phyloP scores from a whole-genome alignment of 352 stramenopile species.

The Peronospora destructor region DNA sequence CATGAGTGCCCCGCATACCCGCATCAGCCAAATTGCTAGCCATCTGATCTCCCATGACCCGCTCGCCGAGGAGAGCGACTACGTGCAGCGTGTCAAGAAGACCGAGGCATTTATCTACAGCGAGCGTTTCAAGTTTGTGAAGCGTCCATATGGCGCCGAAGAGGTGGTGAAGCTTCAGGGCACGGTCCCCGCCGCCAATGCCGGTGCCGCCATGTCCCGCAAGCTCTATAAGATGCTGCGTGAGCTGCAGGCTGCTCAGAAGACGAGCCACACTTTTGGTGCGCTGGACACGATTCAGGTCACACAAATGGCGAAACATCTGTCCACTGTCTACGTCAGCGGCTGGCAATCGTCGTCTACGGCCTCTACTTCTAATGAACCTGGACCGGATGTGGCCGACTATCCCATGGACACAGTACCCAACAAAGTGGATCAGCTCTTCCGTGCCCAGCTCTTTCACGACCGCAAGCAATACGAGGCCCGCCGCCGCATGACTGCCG shows the following conservation, averaged over 20 bases:
- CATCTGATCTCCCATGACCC: constrained; percentile 56
- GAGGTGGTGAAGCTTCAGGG: constrained; percentile 87
- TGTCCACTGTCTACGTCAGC: constrained; percentile 94
- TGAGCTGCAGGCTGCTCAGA: constrained; percentile 64
- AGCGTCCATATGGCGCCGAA: constrained; percentile 68
- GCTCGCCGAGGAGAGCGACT: constrained; percentile 54
- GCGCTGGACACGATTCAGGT: constrained; percentile 92
- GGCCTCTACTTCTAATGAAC: constrained; percentile 94
- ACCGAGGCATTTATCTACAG: constrained; percentile 61
- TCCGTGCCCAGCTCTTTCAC: constrained; percentile 95
- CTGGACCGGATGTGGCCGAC: constrained; percentile 93
- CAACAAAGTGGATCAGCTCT: constrained; percentile 97
- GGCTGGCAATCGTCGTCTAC: constrained; percentile 96
- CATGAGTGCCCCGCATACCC: constrained; percentile 58
- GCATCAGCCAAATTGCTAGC: constrained; percentile 66
- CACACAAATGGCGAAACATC: constrained; percentile 91
- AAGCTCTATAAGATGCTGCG: constrained; percentile 87
- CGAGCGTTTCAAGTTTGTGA: constrained; percentile 75
- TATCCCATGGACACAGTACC: constrained; percentile 98
- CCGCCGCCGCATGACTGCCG: constrained; percentile 69
- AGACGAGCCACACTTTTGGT: constrained; percentile 85
- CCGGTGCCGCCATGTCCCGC: constrained; percentile 46
- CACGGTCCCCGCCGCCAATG: constrained; percentile 44
- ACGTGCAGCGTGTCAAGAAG: constrained; percentile 64
- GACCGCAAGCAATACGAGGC: constrained; percentile 96